Base-by-base conservation (phyloP, 2,329 filamentous ascomycete species). In the Grosmannia penicillata region DNA sequence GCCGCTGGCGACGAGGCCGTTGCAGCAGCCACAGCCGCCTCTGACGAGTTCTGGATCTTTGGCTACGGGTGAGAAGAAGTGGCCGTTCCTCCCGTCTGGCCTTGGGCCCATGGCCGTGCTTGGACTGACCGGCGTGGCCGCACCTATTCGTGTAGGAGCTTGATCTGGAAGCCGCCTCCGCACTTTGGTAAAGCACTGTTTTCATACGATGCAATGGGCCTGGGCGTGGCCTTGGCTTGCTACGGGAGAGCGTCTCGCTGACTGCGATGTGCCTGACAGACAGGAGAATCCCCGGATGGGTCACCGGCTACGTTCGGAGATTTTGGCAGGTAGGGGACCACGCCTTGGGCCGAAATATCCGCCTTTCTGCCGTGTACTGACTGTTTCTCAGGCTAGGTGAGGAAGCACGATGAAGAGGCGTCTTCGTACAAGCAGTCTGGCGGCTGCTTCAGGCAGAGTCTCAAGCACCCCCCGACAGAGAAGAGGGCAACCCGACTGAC, bases 131-230 rank as follows among this genome's bases (percentile, higher is more conserved):
- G n/a, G n/a, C n/a, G n/a, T n/a, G n/a, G n/a, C n/a, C n/a, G n/a
- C n/a, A 31, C 29, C 18, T 31, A 8, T 15, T 5, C n/a, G 8
- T 19, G 15, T 13, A 91, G 89, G 62, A 94, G 86, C 57, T 63
- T 98, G 56, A 95, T 98, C 51, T 98, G 87, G 87, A 98, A 96
- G 58, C 89, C 91, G 40, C 91, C 91, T 44, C 91, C 91, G 48
- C 83, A 94, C 56, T 95, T 82, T 56, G 89, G 89, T 95, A 78
- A 57, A 43, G 35, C 14, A 13, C 32, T 14, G 46, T 21, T 40
- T 33, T 39, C 33, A 17, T 4, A 8, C 29, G n/a, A 33, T 17
- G 4, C 17, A 11, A 6, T 10, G 8, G 26, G 4, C n/a, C 7
- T 13, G 11, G 26, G 10, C 26, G 7, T 10, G 17, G 3, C 11